These are phyloP conservation scores for Dictyostelium firmibasis DNA, from an alignment of 78 protist genomes.

Conservation along the genomic window DNA sequence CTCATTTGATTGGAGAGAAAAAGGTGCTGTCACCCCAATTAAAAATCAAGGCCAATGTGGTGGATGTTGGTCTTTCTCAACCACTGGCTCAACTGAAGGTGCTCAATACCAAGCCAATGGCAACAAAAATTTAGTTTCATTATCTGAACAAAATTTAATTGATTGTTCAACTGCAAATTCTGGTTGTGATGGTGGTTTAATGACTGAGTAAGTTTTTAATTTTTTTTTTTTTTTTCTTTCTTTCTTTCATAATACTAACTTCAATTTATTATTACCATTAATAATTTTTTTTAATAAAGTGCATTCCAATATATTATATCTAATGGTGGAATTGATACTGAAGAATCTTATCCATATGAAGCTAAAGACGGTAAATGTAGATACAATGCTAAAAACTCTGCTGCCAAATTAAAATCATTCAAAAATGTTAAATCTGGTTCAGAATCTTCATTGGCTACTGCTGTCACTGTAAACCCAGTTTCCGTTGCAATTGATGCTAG, in stretches of 20 bases:
- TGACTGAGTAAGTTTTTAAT: background rate
- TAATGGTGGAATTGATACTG: slow-evolving; percentile 85
- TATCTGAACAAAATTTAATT: slow-evolving; percentile 87
- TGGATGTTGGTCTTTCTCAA: slow-evolving; percentile 91
- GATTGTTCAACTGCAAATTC: slow-evolving; percentile 71
- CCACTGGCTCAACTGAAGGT: slow-evolving; percentile 78
- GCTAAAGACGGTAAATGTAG: slow-evolving; percentile 80
- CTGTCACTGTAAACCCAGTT: slow-evolving; percentile 76
- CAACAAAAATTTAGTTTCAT: slow-evolving; percentile 13
- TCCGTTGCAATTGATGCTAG: slow-evolving; percentile 94
- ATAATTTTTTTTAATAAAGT: background rate
- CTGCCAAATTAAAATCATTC: slow-evolving; percentile 69
- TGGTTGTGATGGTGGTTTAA: slow-evolving; percentile 88
- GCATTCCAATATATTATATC: slow-evolving; percentile 69
- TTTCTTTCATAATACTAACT: no score
- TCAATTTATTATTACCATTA: background rate
- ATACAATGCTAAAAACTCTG: slow-evolving; percentile 13
- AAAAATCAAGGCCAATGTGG: slow-evolving; percentile 92
- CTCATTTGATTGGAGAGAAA: slow-evolving; percentile 83
- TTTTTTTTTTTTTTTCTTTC: no score
- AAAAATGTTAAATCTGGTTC: slow-evolving; percentile 61
- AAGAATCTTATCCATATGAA: slow-evolving; percentile 81
- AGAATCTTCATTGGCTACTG: slow-evolving; percentile 65
- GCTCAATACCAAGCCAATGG: slow-evolving; percentile 43
- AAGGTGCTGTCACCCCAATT: slow-evolving; percentile 84